Base-by-base conservation (phyloP, 345 rosid species). In the Geranium brycei region DNA sequence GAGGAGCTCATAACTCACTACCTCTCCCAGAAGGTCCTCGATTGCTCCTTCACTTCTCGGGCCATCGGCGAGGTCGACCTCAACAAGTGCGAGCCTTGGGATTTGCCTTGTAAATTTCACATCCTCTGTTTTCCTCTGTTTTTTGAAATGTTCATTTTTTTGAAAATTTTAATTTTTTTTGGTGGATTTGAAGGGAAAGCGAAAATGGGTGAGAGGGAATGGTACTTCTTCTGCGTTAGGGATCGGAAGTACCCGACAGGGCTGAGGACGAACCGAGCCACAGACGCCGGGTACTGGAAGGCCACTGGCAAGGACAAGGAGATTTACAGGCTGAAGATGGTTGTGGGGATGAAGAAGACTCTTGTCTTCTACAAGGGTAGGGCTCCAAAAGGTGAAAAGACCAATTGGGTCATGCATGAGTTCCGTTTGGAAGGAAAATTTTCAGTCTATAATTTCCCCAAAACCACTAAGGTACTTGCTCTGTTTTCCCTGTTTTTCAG, bases 351-450 rank as follows among this genome's bases (percentile, higher is more conserved):
- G 96, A 91, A 87, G 82, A 89, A 91, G 61, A 91, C 96, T 3
- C 89, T 91, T 64, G 98, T 91, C 58, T 91, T 91, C 63, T 91
- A 91, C 69, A 73, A 73, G 62, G 97, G 97, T 8, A 81, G 97
- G 71, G 96, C 97, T n/a, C 98, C 98, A 0, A 89, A 84, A 71
- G 96, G 95, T 1, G 87, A 72, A 58, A 91, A 87, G 76, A 71
- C 83, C 17, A 83, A 87, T n/a, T 91, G 96, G 98, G 89, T 91
- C 51, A 89, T 91, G 89, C 98, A 89, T 72, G 96, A 91, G 68
- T 91, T 72, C 67, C 77, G 98, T 61, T 63, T 91, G 12, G 95
- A 92, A 18, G 95, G 96, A 0, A 89, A 83, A 78, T 69, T 78
- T 72, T 84, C 98, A 18, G 66, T 73, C 51, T 82, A 84, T 13